Conservation (phyloP, 2,329 filamentous ascomycete species). For the Septoria petroselini region DNA sequence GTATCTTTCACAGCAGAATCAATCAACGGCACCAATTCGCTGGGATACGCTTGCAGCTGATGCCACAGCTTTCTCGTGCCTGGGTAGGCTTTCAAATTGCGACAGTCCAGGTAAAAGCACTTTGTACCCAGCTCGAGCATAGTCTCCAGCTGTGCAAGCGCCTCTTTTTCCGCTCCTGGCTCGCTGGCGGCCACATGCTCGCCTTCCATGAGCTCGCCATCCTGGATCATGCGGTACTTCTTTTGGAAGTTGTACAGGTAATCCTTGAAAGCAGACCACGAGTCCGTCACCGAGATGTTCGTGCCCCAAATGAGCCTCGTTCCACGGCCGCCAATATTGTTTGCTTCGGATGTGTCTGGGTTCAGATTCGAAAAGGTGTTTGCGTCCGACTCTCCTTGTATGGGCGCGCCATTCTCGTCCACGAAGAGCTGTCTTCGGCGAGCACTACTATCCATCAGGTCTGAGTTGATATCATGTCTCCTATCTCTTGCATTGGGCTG, state of each 20-base stretch:
- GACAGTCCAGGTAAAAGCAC: constrained; percentile 81
- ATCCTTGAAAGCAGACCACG: constrained; percentile 81
- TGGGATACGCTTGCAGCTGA: constrained; percentile 88
- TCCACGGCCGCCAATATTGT: constrained; percentile 76
- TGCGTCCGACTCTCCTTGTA: constrained; percentile 55
- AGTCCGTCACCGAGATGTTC: constrained; percentile 89
- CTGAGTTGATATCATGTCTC: constrained; percentile 84
- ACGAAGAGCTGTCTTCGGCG: constrained; percentile 61
- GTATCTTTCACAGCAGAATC: constrained; percentile 91
- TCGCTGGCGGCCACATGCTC: constrained; percentile 66
- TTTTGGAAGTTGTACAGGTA: constrained; percentile 88
- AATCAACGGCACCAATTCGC: constrained; percentile 95
- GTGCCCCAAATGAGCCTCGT: constrained; percentile 93
- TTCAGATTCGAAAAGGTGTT: constrained; percentile 66
- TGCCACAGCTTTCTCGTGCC: constrained; percentile 92
- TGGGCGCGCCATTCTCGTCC: constrained; percentile 61
- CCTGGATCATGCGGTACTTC: constrained; percentile 89
- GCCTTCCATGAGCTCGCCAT: constrained; percentile 71
- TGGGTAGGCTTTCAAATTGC: constrained; percentile 88
- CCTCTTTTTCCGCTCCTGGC: constrained; percentile 69
- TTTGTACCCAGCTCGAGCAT: constrained; percentile 86
- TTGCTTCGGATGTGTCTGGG: constrained; percentile 87
- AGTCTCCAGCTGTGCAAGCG: constrained; percentile 80
- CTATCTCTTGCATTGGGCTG: constrained; percentile 59
- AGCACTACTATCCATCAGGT: constrained; percentile 57